phyloP scores from a whole-genome alignment of 192 early-diverging fungal species.

The Podila clonocystis region DNA sequence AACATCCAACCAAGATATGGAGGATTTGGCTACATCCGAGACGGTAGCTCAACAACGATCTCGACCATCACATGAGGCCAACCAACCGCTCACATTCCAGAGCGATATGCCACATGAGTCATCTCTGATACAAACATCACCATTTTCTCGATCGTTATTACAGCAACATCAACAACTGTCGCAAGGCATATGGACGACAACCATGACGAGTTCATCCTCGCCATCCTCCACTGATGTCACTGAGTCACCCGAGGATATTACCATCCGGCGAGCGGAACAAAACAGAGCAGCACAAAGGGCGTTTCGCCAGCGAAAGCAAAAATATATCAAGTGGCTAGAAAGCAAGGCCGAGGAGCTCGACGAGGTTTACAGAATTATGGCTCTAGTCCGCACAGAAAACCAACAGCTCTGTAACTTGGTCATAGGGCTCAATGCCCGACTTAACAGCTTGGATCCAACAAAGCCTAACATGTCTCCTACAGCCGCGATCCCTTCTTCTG shows the following conservation, averaged over 20 bases:
- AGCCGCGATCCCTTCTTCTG: too few species aligned
- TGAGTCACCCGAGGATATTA: constrained; percentile 12
- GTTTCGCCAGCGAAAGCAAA: constrained; percentile 86
- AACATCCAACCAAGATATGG: constrained; percentile 7
- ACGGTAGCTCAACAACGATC: neutral
- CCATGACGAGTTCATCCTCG: too few species aligned
- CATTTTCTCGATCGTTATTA: too few species aligned
- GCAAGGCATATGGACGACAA: too few species aligned
- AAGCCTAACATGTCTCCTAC: too few species aligned
- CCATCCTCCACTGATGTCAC: too few species aligned
- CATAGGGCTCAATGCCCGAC: constrained; percentile 14
- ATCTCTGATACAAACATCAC: too few species aligned
- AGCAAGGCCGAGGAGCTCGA: constrained; percentile 74
- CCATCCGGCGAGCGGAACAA: constrained; percentile 80
- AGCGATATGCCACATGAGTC: neutral
- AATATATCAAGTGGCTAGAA: constrained; percentile 85
- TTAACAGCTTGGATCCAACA: neutral
- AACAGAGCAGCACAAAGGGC: constrained; percentile 92
- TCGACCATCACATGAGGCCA: neutral
- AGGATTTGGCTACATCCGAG: neutral
- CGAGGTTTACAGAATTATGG: constrained; percentile 44
- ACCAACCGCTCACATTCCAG: neutral
- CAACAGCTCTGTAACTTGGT: constrained; percentile 28
- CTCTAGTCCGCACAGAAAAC: constrained; percentile 29
- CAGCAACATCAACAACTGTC: too few species aligned